A percentile compares a stretch with the other conserved stretches of the same genome.
Conservation (phyloP, 2,329 filamentous ascomycete genomes). For the Triangularia verruculosa region DNA sequence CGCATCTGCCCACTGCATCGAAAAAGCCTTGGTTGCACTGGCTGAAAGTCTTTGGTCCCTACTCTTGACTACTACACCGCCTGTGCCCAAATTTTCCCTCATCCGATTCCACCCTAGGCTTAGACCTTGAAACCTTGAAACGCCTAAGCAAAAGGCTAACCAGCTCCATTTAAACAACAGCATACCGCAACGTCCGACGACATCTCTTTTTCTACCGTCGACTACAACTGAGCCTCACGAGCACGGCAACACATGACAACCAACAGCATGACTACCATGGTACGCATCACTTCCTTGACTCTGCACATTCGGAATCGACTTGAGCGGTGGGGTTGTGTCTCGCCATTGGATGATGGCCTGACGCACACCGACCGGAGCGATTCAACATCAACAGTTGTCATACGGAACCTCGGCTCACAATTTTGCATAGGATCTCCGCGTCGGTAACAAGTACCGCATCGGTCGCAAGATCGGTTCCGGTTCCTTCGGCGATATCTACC, state of each 20-base stretch:
- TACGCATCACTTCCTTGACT: constrained; percentile 32
- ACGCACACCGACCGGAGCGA: neutral
- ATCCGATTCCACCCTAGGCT: neutral
- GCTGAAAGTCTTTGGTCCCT: neutral
- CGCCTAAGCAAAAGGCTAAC: neutral
- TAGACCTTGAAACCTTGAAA: constrained; percentile 7
- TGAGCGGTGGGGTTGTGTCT: neutral
- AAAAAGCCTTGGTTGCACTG: constrained; percentile 1
- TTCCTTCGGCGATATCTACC: constrained; percentile 97
- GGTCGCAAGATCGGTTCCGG: constrained; percentile 98
- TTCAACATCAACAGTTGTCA: neutral
- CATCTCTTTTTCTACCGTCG: neutral
- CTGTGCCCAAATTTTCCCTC: constrained; percentile 6
- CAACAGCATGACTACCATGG: constrained; percentile 51
- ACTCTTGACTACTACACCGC: neutral
- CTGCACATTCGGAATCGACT: neutral
- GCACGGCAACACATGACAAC: neutral
- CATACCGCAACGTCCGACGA: neutral
- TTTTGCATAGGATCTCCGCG: constrained; percentile 77
- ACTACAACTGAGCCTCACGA: neutral
- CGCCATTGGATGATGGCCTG: neutral
- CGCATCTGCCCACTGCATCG: constrained; percentile 12
- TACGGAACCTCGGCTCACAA: constrained; percentile 11
- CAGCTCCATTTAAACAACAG: neutral
- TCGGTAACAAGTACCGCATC: constrained; percentile 99